Conservation (phyloP, 2,329 filamentous ascomycete species). For the Pestalotiopsis sp. region DNA sequence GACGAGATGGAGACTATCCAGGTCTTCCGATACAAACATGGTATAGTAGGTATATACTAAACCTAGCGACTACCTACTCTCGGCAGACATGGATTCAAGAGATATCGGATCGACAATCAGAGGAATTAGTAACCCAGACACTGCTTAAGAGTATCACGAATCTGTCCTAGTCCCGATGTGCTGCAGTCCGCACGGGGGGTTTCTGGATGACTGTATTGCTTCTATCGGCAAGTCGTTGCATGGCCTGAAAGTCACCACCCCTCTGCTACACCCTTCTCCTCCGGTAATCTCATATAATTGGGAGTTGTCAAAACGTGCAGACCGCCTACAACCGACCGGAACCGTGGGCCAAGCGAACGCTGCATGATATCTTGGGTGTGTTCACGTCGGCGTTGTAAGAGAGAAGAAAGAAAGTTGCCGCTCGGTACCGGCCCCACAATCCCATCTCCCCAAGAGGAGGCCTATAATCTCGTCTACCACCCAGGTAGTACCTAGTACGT, state of each 20-base stretch:
- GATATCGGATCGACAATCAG: neutral
- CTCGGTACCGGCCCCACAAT: neutral
- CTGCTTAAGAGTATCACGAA: neutral
- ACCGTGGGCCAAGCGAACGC: neutral
- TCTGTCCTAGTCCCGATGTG: neutral
- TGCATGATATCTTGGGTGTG: neutral
- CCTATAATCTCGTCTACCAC: neutral
- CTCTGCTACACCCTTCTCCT: neutral
- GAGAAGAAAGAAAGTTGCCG: neutral
- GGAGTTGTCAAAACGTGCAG: neutral
- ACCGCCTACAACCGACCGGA: neutral
- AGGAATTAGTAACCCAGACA: neutral
- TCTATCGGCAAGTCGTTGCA: neutral
- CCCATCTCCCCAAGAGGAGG: neutral
- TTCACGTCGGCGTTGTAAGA: neutral
- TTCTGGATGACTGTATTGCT: constrained; percentile 1
- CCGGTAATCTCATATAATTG: neutral
- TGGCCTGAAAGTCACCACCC: neutral
- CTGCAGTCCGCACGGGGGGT: neutral
- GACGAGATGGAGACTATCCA: neutral
- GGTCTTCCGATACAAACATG: neutral
- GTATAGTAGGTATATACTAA: neutral
- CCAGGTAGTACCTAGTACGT: too few relatives aligned
- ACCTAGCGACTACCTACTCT: neutral
- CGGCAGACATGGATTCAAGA: neutral